phyloP scores from a whole-genome alignment of 2,329 filamentous ascomycete species.

The Drechslerella dactyloides region DNA sequence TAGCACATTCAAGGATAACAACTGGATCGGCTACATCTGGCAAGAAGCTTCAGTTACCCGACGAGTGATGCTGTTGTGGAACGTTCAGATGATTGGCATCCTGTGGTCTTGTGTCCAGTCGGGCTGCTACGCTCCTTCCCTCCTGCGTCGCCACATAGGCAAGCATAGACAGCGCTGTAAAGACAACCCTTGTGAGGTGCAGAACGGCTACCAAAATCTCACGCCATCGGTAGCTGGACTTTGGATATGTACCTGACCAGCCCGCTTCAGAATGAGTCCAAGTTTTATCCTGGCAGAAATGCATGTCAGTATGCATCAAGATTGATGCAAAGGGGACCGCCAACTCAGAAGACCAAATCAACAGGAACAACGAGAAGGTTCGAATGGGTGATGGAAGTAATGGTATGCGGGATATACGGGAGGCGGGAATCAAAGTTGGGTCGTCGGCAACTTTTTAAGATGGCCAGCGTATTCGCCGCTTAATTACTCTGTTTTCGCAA shows the following conservation, averaged over 20 bases:
- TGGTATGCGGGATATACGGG: slow-evolving; percentile 49
- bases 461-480: slow-evolving; percentile 33
- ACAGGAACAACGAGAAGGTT: slow-evolving; percentile 44
- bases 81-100: slow-evolving; percentile 42
- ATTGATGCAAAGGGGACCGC: slow-evolving; percentile 47
- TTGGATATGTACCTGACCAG: slow-evolving; percentile 46
- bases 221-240: slow-evolving; percentile 45
- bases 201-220: slow-evolving; percentile 48
- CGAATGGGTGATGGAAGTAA: slow-evolving; percentile 47
- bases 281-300: slow-evolving; percentile 49
- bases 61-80: slow-evolving; percentile 49
- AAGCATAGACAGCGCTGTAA: slow-evolving; percentile 40
- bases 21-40: slow-evolving; percentile 41
- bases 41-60: slow-evolving; percentile 41
- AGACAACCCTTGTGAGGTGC: slow-evolving; percentile 37
- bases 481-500: slow-evolving; percentile 35
- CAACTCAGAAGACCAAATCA: slow-evolving; percentile 44
- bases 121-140: slow-evolving; percentile 48
- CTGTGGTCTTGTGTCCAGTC: slow-evolving; percentile 39
- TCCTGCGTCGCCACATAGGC: slow-evolving; percentile 51
- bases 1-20: not conserved
- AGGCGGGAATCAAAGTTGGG: slow-evolving; percentile 37
- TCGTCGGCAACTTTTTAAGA: slow-evolving; percentile 49
- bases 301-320: slow-evolving; percentile 46
- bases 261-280: slow-evolving; percentile 43